Base-by-base conservation (phyloP, 345 rosid genomes). In the Schrenkiella parvula region DNA sequence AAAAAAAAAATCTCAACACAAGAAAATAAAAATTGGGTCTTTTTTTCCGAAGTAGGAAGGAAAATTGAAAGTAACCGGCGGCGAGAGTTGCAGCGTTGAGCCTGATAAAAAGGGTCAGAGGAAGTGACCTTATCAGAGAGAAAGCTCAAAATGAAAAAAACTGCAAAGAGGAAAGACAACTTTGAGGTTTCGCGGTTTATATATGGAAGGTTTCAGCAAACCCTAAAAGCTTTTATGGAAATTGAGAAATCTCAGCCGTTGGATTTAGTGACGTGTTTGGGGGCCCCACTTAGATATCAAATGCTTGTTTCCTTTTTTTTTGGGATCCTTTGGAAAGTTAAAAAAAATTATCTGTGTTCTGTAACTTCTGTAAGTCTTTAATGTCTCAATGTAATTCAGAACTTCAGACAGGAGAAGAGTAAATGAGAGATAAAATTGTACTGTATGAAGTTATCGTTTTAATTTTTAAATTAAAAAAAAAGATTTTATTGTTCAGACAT, bases 51-150 rank as follows among this genome's bases (percentile, higher is more conserved):
- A 82, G 67, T 48, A 66, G 66, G 71, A 46, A 68, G 71, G 71
- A 42, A 23, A 2, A 58, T 75, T 62, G 69, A 66, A 35, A 4
- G 22, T 48, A 66, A 79, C 48, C 79, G 84, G 68, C 80, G 78
- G 84, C 17, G 68, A 80, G 76, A 64, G 79, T 37, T 59, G 50
- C 60, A 58, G 52, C 41, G 68, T 53, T 70, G 77, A 34, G 75
- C 71, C 61, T 32, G 71, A 54, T 43, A 53, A 72, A 4, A 48
- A 53, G 64, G 70, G 76, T 51, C 69, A 23, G 55, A 42, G 42
- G 56, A 65, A 42, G 69, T 29, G 78, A 47, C 75, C 75, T 67
- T 80, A 79, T 57, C 57, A 78, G 71, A 55, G 65, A 50, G 55
- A 18, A 51, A 73, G 66, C 71, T 64, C 29, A 34, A 41, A 26